Evolutionary conservation across 345 rosid species (phyloP).

Genomic region (Linum trigynum): DNA sequence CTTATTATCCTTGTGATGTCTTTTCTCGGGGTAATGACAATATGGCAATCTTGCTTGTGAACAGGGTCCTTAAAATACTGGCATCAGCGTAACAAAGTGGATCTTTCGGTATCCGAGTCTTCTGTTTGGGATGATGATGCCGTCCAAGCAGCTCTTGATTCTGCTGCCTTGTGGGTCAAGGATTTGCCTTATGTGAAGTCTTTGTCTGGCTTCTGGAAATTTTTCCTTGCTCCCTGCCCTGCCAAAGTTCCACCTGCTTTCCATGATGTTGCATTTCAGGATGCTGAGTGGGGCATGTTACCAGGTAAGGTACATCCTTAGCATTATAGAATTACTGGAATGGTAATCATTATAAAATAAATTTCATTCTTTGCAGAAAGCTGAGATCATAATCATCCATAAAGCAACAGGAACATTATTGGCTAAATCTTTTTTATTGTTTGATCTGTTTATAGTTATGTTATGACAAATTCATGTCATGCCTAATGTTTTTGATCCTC

Average conservation of each 20-base stretch:
- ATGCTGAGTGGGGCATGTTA: constrained; percentile 65
- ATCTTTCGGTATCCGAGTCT: constrained; percentile 43
- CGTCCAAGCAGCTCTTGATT: constrained; percentile 56
- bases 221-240: constrained; percentile 67
- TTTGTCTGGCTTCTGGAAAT: constrained; percentile 84
- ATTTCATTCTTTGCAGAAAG: too few species aligned
- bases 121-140: constrained; percentile 95
- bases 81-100: constrained; percentile 73
- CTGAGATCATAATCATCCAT: not conserved
- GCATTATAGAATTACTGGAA: not conserved
- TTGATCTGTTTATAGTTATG: constrained; percentile 10
- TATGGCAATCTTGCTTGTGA: constrained; percentile 8
- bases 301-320: constrained; percentile 42
- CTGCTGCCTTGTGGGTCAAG: constrained; percentile 71
- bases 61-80: constrained; percentile 77
- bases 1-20: not conserved
- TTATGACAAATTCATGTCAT: constrained; percentile 12
- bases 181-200: constrained; percentile 77
- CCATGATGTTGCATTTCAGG: constrained; percentile 44
- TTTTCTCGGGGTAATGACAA: not conserved
- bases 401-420: not conserved
- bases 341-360: too few species aligned
- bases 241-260: constrained; percentile 48
- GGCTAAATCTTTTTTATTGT: constrained; percentile 1
- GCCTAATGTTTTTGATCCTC: constrained; percentile 9